These are phyloP conservation scores for Mycena metata DNA, from an alignment of 768 basidiomycete genomes.

Conservation along the genomic window DNA sequence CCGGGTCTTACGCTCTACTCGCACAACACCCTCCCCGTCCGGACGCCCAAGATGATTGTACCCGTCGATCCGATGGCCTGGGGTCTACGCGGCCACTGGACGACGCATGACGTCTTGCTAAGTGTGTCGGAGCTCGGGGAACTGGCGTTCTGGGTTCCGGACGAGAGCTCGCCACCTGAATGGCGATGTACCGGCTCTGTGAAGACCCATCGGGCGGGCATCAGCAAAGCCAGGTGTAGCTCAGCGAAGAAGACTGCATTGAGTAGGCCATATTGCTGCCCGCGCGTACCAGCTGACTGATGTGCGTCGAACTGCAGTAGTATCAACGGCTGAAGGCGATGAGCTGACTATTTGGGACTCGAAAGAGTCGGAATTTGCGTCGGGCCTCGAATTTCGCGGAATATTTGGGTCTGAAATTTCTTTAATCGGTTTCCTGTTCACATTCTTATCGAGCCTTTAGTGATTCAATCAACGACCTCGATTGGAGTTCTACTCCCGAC, in stretches of 20 bases:
- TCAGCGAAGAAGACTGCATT: conserved; percentile 93
- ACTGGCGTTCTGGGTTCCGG: conserved; percentile 89
- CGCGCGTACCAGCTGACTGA: background rate
- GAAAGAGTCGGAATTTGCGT: conserved; percentile 92
- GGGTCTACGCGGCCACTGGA: conserved; percentile 63
- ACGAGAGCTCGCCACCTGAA: conserved; percentile 48
- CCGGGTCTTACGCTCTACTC: conserved; percentile 62
- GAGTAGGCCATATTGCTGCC: conserved; percentile 60
- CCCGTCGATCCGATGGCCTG: conserved; percentile 93
- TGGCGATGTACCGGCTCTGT: conserved; percentile 85
- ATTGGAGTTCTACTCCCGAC: conserved; percentile 94
- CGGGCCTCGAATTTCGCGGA: conserved; percentile 84
- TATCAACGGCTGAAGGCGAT: conserved; percentile 68
- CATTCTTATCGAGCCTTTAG: conserved; percentile 38
- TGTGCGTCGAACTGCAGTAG: conserved; percentile 60
- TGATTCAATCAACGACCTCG: conserved; percentile 84
- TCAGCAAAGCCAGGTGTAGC: conserved; percentile 86
- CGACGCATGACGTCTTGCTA: conserved; percentile 78
- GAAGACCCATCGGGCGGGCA: conserved; percentile 73
- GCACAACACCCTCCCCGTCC: conserved; percentile 66
- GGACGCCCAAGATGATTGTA: conserved; percentile 68
- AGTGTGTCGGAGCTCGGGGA: conserved; percentile 84
- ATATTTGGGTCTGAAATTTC: conserved; percentile 64
- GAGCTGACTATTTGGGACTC: conserved; percentile 98
- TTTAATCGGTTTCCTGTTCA: background rate